Base-by-base conservation (phyloP, 2,329 filamentous ascomycete genomes). In the Lachnellula suecica region DNA sequence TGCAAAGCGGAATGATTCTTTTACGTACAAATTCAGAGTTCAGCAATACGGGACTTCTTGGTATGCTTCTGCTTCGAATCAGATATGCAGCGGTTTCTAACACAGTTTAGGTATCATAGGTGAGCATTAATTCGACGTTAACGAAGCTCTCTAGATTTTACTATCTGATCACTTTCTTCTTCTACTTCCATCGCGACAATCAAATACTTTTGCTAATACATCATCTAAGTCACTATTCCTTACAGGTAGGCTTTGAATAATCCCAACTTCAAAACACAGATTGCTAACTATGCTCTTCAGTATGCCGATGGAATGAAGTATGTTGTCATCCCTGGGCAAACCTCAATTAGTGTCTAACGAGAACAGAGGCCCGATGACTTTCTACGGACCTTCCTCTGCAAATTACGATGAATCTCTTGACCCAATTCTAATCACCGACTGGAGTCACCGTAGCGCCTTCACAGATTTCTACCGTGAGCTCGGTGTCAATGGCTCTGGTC, bases 11-110 rank as follows among this genome's bases (percentile, higher is more conserved):
- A 29, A 29, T 23, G 34, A 35, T 29, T 44, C 43, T 20, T 52
- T 44, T 17, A 54, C 47, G 9, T 61, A 59, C 24, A 53, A 40
- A 8, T 60, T 60, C 45, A 49, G 40, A 27, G 52, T 50, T 38
- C 34, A 40, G n/a, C 51, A 52, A 38, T 57, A 81, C 64, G 78
- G 82, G 8, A 70, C 76, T 0, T 72, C 71, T 4, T 83, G 79
- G 79, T 84, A 84, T 49, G 29, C 29, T 15, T 8, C 8, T 8
- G 29, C 29, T 8, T 82, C 85, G 64, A 79, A 75, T 1, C 82
- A 85, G 8, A 15, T 15, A 31, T 31, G 29, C 15, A 15, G 29
- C 15, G 29, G 29, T 31, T 15, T 8, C 29, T 31, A 15, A 31
- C 15, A 15, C 8, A 31, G 15, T 31, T 15, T 31, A 31, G 29